A percentile compares a stretch with the other conserved stretches of the same genome.
These are phyloP conservation scores for Silene noctiflora DNA, from an alignment of 179 eudicot genomes.

Conservation along the genomic window DNA sequence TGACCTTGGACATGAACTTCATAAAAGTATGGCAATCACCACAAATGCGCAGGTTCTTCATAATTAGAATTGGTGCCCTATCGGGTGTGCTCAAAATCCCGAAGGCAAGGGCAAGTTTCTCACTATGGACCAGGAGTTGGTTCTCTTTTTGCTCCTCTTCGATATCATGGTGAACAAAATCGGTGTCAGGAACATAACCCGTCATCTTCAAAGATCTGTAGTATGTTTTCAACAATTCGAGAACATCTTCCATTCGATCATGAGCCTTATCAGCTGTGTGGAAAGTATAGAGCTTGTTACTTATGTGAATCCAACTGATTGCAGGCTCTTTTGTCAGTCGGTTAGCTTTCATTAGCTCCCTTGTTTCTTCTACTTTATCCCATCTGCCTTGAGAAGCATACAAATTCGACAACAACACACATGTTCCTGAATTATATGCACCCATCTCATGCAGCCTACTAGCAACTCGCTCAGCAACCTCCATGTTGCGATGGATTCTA, in stretches of 20 bases:
- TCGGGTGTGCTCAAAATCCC: conserved; percentile 34
- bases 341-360: conserved; percentile 32
- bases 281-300: conserved; percentile 34
- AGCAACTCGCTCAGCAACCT: conserved; percentile 37
- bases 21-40: conserved; percentile 45
- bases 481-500: conserved; percentile 34
- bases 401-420: conserved; percentile 37
- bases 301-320: conserved; percentile 43
- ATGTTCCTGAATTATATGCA: conserved; percentile 32
- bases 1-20: conserved; percentile 38
- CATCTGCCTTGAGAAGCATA: conserved; percentile 42
- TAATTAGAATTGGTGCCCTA: conserved; percentile 26
- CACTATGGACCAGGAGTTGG: conserved; percentile 39
- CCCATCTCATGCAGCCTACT: conserved; percentile 35
- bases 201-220: conserved; percentile 27
- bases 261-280: conserved; percentile 34
- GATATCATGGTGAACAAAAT: conserved; percentile 38
- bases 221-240: conserved; percentile 27
- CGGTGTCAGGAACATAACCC: conserved; percentile 36
- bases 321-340: conserved; percentile 41
- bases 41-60: conserved; percentile 44
- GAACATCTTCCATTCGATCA: conserved; percentile 25
- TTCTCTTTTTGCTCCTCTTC: conserved; percentile 45
- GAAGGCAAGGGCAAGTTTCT: conserved; percentile 43
- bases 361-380: conserved; percentile 42